phyloP scores from a whole-genome alignment of 768 basidiomycete genomes.

The Suillus hirtellus region DNA sequence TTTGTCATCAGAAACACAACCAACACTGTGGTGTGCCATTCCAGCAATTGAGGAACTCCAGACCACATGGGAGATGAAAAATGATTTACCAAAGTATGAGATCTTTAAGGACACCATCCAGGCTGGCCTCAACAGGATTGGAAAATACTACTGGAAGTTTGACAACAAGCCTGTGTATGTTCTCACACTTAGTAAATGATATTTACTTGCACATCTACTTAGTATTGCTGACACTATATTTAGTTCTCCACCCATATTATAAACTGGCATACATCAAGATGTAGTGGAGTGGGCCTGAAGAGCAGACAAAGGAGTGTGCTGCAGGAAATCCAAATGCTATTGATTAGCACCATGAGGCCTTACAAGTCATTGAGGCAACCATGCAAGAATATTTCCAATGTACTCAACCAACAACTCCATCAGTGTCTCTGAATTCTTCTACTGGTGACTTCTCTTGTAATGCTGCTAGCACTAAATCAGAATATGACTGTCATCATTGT shows the following conservation, averaged over 20 bases:
- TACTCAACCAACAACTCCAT: neutral
- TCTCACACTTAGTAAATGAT: conserved; percentile 26
- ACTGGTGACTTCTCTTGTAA: neutral
- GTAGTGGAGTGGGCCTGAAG: conserved; percentile 29
- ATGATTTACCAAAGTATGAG: conserved; percentile 3
- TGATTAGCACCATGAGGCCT: conserved; percentile 20
- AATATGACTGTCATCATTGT: neutral
- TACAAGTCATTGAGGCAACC: conserved; percentile 10
- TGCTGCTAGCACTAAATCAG: neutral
- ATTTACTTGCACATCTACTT: neutral
- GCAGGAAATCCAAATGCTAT: conserved; percentile 15
- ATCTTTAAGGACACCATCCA: conserved; percentile 23
- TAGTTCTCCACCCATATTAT: conserved; percentile 34
- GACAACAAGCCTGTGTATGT: conserved; percentile 21
- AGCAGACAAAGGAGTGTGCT: conserved; percentile 18
- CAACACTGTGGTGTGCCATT: conserved; percentile 29
- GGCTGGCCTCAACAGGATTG: conserved; percentile 25
- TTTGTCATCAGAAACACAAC: conserved; percentile 20
- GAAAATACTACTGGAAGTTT: conserved; percentile 24
- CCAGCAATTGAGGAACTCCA: conserved; percentile 30
- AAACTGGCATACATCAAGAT: conserved; percentile 29
- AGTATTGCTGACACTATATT: neutral
- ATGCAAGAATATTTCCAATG: conserved; percentile 9
- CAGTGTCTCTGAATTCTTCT: neutral
- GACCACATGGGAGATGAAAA: conserved; percentile 30